Evolutionary conservation across 352 stramenopile genomes (phyloP).

Genomic region (Phytophthora crassamura): DNA sequence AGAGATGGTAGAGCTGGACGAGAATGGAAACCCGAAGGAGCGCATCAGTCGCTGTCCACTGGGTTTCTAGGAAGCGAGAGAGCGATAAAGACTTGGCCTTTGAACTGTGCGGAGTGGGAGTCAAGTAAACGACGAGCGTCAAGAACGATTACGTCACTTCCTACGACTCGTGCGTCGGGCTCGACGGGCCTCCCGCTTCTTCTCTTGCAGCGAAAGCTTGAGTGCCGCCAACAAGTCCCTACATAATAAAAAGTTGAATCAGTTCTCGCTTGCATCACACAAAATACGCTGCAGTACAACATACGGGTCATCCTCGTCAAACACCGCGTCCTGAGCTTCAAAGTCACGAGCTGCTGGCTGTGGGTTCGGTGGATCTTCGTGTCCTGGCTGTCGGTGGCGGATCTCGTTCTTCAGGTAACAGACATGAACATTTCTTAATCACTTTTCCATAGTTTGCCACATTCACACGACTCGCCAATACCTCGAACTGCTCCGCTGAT

Average conservation of each 20-base stretch:
- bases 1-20: constrained; percentile 47
- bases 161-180: constrained; percentile 46
- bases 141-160: constrained; percentile 31
- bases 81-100: not conserved
- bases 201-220: constrained; percentile 67
- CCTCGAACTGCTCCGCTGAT: constrained; percentile 87
- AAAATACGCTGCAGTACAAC: constrained; percentile 14
- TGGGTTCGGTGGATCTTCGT: constrained; percentile 31
- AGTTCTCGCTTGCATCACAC: not conserved
- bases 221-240: constrained; percentile 66
- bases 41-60: constrained; percentile 68
- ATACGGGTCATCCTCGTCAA: constrained; percentile 62
- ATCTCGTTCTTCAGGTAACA: constrained; percentile 72
- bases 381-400: constrained; percentile 51
- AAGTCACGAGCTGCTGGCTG: constrained; percentile 12
- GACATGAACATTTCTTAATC: no score
- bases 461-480: constrained; percentile 18
- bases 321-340: constrained; percentile 26
- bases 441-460: not conserved
- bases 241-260: constrained; percentile 13
- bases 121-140: not conserved
- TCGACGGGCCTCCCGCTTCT: constrained; percentile 65
- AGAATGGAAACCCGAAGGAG: constrained; percentile 55
- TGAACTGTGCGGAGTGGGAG: not conserved
- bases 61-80: constrained; percentile 46